Conservation (phyloP, 2,329 filamentous ascomycete species). For the Falciphora oryzae region DNA sequence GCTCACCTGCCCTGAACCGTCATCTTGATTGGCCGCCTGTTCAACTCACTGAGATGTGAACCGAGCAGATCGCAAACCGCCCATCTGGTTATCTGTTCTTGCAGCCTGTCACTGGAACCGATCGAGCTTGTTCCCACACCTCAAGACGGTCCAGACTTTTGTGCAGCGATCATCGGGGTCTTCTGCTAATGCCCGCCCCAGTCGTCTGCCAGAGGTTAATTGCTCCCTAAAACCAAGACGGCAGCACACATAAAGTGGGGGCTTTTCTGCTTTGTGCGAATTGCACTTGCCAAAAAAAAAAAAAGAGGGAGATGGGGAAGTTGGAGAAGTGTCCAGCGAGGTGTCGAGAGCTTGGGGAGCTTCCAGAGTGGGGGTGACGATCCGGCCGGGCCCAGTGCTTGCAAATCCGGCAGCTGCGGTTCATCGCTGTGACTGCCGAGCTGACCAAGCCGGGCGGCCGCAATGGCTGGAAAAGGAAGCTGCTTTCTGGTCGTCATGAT, state of each 20-base stretch:
- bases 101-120: too few relatives aligned
- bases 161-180: not conserved
- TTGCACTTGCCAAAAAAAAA: not conserved
- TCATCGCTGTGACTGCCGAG: not conserved
- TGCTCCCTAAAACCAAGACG: not conserved
- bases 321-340: not conserved
- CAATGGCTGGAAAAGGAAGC: slow-evolving; percentile 3
- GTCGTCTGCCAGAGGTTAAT: too few relatives aligned
- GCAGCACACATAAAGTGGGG: not conserved
- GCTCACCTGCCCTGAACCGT: too few relatives aligned
- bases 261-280: not conserved
- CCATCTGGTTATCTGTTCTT: too few relatives aligned
- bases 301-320: too few relatives aligned
- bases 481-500: not conserved
- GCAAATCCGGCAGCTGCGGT: slow-evolving; percentile 6
- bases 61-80: too few relatives aligned
- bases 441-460: not conserved
- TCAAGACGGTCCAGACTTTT: too few relatives aligned
- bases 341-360: not conserved
- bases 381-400: not conserved
- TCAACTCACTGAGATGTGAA: too few relatives aligned
- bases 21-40: not conserved
- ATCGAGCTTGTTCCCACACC: too few relatives aligned
- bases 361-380: not conserved
- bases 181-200: not conserved